phyloP scores from a whole-genome alignment of 495 filamentous ascomycete species.

The Penicillium arizonense region DNA sequence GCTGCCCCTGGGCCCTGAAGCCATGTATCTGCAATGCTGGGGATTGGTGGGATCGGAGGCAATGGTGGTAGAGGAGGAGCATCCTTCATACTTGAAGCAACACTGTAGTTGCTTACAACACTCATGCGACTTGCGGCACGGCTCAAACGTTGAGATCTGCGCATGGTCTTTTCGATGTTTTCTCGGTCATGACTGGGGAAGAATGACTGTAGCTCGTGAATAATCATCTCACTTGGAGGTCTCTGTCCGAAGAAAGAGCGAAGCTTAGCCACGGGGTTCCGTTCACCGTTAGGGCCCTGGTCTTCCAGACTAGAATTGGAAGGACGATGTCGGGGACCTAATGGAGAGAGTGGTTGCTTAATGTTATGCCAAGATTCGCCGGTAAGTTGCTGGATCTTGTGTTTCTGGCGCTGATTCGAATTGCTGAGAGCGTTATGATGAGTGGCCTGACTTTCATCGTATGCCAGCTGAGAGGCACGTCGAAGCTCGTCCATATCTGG shows the following conservation, averaged over 20 bases:
- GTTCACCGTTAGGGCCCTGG: slow-evolving; percentile 37
- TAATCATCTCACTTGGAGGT: slow-evolving; percentile 95
- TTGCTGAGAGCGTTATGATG: slow-evolving; percentile 62
- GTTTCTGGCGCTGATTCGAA: slow-evolving; percentile 63
- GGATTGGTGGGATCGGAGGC: slow-evolving; percentile 75
- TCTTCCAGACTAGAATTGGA: slow-evolving; percentile 54
- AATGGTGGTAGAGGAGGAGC: slow-evolving; percentile 30
- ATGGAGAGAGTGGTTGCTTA: slow-evolving; percentile 77
- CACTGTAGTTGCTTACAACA: slow-evolving; percentile 90
- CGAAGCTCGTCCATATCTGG: slow-evolving; percentile 78
- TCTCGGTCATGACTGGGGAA: slow-evolving; percentile 94
- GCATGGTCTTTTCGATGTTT: slow-evolving; percentile 90
- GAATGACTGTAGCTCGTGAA: slow-evolving; percentile 90
- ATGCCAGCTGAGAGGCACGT: slow-evolving; percentile 76
- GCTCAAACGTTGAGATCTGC: slow-evolving; percentile 86
- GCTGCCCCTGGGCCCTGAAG: slow-evolving; percentile 58
- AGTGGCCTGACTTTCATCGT: slow-evolving; percentile 75
- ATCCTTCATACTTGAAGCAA: slow-evolving; percentile 85
- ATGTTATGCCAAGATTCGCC: slow-evolving; percentile 83
- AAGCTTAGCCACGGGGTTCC: slow-evolving; percentile 56
- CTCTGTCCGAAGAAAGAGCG: slow-evolving; percentile 82
- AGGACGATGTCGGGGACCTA: slow-evolving; percentile 61
- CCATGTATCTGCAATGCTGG: slow-evolving; percentile 95
- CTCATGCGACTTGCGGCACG: slow-evolving; percentile 88
- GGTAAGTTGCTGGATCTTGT: slow-evolving; percentile 79